Conservation (phyloP, 169 alveolate genomes). For the Haemoproteus tartakovskyi region DNA sequence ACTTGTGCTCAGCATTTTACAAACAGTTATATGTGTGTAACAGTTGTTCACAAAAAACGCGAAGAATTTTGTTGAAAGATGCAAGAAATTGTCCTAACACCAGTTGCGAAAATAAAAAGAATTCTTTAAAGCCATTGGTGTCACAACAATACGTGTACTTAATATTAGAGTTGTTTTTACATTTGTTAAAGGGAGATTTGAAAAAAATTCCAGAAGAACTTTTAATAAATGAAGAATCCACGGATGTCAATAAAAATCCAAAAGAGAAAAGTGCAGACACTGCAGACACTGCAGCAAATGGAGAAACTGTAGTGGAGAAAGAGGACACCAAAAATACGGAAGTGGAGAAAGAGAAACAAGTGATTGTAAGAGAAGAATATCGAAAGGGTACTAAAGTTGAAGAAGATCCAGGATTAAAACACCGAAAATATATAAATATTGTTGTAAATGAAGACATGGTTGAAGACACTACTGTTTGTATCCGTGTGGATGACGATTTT, state of each 20-base stretch:
- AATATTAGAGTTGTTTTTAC: slow-evolving; percentile 27
- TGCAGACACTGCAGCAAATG: not conserved
- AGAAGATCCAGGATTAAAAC: not conserved
- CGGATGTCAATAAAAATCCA: not conserved
- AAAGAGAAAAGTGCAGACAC: not conserved
- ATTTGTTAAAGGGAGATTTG: slow-evolving; percentile 18
- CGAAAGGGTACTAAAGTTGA: no score
- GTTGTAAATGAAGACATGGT: slow-evolving; percentile 1
- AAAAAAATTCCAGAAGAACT: not conserved
- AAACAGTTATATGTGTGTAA: slow-evolving; percentile 45
- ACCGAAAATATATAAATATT: not conserved
- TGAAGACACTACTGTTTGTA: not conserved
- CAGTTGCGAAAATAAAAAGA: slow-evolving; percentile 60
- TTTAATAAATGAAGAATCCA: not conserved
- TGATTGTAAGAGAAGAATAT: no score
- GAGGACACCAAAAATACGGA: not conserved
- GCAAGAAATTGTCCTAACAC: slow-evolving; percentile 65
- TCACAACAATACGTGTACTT: slow-evolving; percentile 32
- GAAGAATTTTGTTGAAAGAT: slow-evolving; percentile 62
- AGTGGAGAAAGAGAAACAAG: not conserved
- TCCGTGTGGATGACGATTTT: no score
- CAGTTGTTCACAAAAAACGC: slow-evolving; percentile 47
- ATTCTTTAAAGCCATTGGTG: slow-evolving; percentile 17
- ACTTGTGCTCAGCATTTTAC: slow-evolving; percentile 31
- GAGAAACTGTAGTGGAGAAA: not conserved